Evolutionary conservation across 441 rosid genomes (phyloP).

Genomic region (Brassica balearica): DNA sequence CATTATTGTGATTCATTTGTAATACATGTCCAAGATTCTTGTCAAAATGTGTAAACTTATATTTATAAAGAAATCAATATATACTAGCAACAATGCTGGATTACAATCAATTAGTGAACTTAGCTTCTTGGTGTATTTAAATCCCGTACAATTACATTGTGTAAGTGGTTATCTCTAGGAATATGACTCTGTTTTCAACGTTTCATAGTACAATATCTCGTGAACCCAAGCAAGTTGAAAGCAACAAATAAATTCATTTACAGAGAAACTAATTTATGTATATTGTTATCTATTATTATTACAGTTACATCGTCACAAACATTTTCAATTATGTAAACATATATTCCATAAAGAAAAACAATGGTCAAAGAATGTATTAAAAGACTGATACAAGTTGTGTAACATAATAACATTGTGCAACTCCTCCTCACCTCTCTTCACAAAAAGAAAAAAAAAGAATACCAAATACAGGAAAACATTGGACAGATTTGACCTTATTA

Average conservation of each 20-base stretch:
- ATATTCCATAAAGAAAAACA: neutral
- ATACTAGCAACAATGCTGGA: neutral
- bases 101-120: neutral
- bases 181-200: no score
- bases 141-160: no score
- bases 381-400: constrained; percentile 18
- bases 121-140: no score
- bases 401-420: constrained; percentile 10
- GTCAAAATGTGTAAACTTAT: neutral
- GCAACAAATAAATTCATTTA: neutral
- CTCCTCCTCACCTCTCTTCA: neutral
- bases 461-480: constrained; percentile 26
- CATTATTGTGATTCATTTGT: neutral
- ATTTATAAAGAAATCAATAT: neutral
- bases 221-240: neutral
- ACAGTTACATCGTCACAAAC: neutral
- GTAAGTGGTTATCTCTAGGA: no score
- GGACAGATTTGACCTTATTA: constrained; percentile 41
- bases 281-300: neutral
- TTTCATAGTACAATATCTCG: no score
- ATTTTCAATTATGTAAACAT: neutral
- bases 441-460: neutral
- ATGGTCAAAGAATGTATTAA: constrained; percentile 3
- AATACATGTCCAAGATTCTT: constrained; percentile 13
- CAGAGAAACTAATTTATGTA: neutral